phyloP scores from a whole-genome alignment of 208 protist genomes.

The Crithidia brevicula region DNA sequence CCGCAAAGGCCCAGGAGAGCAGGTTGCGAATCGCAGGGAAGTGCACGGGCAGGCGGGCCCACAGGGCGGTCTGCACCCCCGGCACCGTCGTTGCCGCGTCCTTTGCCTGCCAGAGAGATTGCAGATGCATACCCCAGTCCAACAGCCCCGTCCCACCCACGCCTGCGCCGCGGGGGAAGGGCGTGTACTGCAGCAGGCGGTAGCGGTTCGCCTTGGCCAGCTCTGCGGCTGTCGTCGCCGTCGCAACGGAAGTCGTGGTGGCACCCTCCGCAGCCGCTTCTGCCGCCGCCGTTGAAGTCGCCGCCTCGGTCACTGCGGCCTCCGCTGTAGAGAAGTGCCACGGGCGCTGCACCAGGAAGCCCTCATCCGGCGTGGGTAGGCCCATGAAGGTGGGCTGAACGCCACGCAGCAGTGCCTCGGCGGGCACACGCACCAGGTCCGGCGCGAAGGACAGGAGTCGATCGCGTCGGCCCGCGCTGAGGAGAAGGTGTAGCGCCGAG shows the following conservation, averaged over 20 bases:
- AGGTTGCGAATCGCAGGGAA: constrained; percentile 48
- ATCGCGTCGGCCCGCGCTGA: constrained; percentile 11
- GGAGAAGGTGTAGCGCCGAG: not conserved
- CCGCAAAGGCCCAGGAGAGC: constrained; percentile 74
- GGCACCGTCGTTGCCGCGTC: not conserved
- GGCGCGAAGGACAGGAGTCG: constrained; percentile 47
- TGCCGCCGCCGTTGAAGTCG: not conserved
- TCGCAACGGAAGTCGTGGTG: not conserved
- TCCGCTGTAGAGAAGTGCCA: constrained; percentile 20
- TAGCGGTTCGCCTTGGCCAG: constrained; percentile 20
- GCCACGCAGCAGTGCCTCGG: not conserved
- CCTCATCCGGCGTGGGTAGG: constrained; percentile 12
- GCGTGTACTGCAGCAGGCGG: constrained; percentile 33
- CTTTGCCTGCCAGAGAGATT: constrained; percentile 22
- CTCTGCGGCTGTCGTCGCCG: not conserved
- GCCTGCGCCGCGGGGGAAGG: constrained; percentile 49
- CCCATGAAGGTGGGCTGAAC: constrained; percentile 10
- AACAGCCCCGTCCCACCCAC: constrained; percentile 61
- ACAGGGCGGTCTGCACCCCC: constrained; percentile 1
- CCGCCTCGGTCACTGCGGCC: not conserved
- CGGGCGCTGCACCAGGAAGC: constrained; percentile 21
- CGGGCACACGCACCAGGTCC: constrained; percentile 33
- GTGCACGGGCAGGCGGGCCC: constrained; percentile 33
- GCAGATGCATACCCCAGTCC: constrained; percentile 71
- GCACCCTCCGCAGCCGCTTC: not conserved